A percentile compares a stretch with the other conserved stretches of the same genome.
These are phyloP conservation scores for Silene latifolia DNA, from an alignment of 148 eudicot species.

Conservation along the genomic window DNA sequence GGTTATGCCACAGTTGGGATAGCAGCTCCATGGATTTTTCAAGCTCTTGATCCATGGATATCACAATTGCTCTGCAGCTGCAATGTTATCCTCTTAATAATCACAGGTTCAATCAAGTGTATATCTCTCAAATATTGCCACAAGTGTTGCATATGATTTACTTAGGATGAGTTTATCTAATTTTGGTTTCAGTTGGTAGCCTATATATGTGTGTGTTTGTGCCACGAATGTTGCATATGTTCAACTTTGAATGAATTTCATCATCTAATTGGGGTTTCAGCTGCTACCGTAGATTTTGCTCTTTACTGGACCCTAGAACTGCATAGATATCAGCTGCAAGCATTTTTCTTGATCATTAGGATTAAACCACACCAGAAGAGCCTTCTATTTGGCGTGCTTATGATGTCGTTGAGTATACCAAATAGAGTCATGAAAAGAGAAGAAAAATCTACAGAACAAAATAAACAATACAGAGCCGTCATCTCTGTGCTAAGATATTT, in stretches of 20 bases:
- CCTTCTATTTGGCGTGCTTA: neutral
- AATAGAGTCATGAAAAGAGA: neutral
- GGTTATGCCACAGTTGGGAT: constrained; percentile 80
- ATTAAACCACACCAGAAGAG: neutral
- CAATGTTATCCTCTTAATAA: constrained; percentile 60
- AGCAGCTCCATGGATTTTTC: constrained; percentile 82
- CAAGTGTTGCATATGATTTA: neutral
- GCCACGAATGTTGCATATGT: neutral
- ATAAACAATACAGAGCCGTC: neutral
- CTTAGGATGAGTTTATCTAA: constrained; percentile 7
- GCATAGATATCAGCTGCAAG: neutral
- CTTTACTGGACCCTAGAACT: neutral
- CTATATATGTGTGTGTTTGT: neutral
- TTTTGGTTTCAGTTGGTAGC: neutral
- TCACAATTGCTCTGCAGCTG: constrained; percentile 77
- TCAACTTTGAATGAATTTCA: too few species aligned
- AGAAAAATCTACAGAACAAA: too few species aligned
- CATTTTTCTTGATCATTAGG: neutral
- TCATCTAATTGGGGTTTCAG: too few species aligned
- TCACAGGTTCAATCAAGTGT: constrained; percentile 56
- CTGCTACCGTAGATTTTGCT: too few species aligned
- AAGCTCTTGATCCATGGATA: constrained; percentile 44
- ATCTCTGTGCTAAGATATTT: neutral
- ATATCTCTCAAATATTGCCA: constrained; percentile 9
- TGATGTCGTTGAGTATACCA: neutral